These are phyloP conservation scores for Trichoderma asperelloides DNA, from an alignment of 495 filamentous ascomycete genomes.

Conservation along the genomic window DNA sequence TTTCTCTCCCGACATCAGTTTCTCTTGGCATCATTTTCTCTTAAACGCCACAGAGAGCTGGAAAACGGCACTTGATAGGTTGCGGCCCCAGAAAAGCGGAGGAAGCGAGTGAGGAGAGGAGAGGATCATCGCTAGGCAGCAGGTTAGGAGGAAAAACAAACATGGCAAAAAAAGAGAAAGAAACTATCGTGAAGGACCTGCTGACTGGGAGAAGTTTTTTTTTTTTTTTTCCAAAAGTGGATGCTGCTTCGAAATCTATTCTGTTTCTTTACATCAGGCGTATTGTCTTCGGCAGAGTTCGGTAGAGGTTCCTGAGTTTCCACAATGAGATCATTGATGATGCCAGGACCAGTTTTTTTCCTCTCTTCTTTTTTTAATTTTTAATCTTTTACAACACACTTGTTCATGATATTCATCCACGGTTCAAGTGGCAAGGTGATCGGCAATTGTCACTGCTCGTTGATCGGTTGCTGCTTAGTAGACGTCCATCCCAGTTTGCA, in stretches of 20 bases:
- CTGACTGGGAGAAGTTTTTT: neutral
- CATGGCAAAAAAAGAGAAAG: neutral
- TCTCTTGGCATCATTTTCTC: neutral
- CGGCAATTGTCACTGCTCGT: neutral
- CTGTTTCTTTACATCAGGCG: neutral
- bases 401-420: neutral
- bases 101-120: neutral
- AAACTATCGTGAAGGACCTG: neutral
- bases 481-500: too few species aligned
- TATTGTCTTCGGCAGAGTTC: neutral
- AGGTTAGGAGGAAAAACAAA: neutral
- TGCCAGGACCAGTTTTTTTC: neutral
- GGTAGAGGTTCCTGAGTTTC: neutral
- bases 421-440: neutral
- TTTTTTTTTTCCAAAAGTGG: neutral
- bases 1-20: too few species aligned
- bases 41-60: neutral
- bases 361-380: neutral
- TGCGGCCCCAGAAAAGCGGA: slow-evolving; percentile 2
- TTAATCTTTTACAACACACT: neutral
- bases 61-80: neutral
- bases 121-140: slow-evolving; percentile 1
- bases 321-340: slow-evolving; percentile 4
- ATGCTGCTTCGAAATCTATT: neutral
- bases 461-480: too few species aligned